Evolutionary conservation across 2,329 filamentous ascomycete species (phyloP), one percentile per base, ranked within the genome.

Genomic region (Ramichloridium luteum): DNA sequence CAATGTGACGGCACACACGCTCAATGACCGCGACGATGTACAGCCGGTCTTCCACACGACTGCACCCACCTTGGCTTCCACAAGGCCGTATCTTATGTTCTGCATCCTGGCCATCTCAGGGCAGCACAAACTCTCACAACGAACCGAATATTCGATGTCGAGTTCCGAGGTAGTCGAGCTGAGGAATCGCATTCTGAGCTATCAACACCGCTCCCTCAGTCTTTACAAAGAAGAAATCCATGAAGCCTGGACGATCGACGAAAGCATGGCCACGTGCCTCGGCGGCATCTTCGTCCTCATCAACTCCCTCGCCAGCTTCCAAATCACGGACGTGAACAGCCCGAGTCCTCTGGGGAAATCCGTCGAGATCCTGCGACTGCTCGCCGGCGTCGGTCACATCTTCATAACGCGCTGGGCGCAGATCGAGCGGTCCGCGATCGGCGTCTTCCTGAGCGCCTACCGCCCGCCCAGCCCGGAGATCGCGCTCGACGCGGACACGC

Each of bases 171-270:
- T n/a, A 23, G n/a, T 23, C 20, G 8, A 8, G n/a, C n/a, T 23
- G n/a, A 8, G n/a, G n/a, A 23, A 23, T n/a, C 20, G 20, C 8
- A 8, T 23, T n/a, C 8, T 23, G n/a, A 23, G 8, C 8, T 23
- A 23, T n/a, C 20, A 23, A 23, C 20, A 23, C n/a, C 20, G 20
- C n/a, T 23, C n/a, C 20, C n/a, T 23, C 20, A 8, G n/a, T 8
- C n/a, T 23, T 23, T 23, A 23, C 20, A 23, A 23, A 23, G n/a
- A 23, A 23, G 20, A 23, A n/a, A 8, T 23, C n/a, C 20, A 23
- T n/a, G 20, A 23, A 8, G 20, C 20, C n/a, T 23, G 20, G 20
- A 23, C 20, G 8, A n/a, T 23, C 20, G 20, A 23, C 20, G 20
- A 23, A 23, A 23, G 20, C 20, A 23, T 23, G 20, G 20, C 20